These are phyloP conservation scores for Schizosaccharomyces octosporus DNA, from an alignment of 805 yeast genomes.

Conservation along the genomic window DNA sequence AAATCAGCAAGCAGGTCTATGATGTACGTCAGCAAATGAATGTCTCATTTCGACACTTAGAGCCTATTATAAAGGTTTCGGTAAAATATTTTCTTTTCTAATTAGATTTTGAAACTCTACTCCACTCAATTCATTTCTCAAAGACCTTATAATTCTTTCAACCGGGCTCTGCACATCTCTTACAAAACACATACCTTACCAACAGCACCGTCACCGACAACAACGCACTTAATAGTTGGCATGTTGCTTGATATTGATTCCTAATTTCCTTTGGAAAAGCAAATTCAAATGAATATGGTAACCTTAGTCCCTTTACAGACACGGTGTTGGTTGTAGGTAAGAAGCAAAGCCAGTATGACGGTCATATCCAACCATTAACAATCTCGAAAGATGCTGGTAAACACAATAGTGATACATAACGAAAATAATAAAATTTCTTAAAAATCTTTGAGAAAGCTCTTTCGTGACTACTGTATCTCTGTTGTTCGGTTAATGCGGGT, in stretches of 20 bases:
- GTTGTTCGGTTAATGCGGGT: no score
- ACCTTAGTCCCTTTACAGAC: background rate
- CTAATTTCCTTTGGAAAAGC: no score
- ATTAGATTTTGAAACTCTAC: background rate
- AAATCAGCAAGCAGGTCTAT: slow-evolving; percentile 70
- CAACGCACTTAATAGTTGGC: slow-evolving; percentile 52
- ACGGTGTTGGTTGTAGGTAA: background rate
- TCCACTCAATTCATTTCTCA: background rate
- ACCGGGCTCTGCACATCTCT: no score
- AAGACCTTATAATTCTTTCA: no score
- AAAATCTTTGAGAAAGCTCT: no score
- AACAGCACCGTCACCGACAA: slow-evolving; percentile 98
- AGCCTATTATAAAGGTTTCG: background rate
- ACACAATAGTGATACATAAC: no score
- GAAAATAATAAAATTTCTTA: no score
- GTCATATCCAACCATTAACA: no score
- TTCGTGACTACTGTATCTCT: no score
- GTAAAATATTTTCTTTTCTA: background rate
- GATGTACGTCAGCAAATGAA: background rate
- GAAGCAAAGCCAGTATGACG: no score
- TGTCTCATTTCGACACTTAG: background rate
- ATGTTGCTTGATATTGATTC: background rate
- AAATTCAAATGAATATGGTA: no score
- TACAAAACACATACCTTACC: slow-evolving; percentile 32
- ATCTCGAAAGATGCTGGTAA: no score